phyloP scores from a whole-genome alignment of 2,329 filamentous ascomycete species.

The Proliferodiscus dingleyae region DNA sequence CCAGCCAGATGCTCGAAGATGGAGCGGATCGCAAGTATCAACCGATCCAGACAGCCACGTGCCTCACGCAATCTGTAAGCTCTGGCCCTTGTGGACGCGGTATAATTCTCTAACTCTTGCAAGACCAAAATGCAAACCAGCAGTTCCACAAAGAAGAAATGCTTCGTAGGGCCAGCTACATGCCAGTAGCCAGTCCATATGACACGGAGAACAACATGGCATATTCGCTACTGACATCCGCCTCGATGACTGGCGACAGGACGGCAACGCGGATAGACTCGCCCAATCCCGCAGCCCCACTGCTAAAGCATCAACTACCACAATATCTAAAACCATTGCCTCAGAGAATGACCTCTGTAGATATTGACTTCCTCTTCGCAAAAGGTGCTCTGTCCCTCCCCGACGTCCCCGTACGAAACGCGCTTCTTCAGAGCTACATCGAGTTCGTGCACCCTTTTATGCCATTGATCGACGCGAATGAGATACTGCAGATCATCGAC shows the following conservation, averaged over 20 bases:
- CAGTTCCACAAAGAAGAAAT: slow-evolving; percentile 17
- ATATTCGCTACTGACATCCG: slow-evolving; percentile 21
- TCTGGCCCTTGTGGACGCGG: neutral
- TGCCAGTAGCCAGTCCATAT: slow-evolving; percentile 1
- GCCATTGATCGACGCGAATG: slow-evolving; percentile 71
- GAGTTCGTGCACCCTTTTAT: slow-evolving; percentile 93
- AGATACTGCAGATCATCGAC: slow-evolving; percentile 57
- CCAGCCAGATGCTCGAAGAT: slow-evolving; percentile 21
- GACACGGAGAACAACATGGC: slow-evolving; percentile 15
- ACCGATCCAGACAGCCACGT: slow-evolving; percentile 21
- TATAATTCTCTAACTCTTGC: slow-evolving; percentile 3
- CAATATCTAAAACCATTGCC: slow-evolving; percentile 77
- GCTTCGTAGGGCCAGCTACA: slow-evolving; percentile 17
- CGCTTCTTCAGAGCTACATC: slow-evolving; percentile 74
- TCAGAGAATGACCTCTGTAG: slow-evolving; percentile 69
- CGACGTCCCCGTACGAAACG: slow-evolving; percentile 64
- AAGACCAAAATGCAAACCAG: slow-evolving; percentile 25
- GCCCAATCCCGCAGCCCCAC: neutral
- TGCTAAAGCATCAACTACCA: slow-evolving; percentile 39
- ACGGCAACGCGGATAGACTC: slow-evolving; percentile 20
- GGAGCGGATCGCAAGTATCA: slow-evolving; percentile 20
- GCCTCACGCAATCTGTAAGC: slow-evolving; percentile 31
- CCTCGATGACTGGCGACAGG: slow-evolving; percentile 26
- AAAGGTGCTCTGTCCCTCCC: slow-evolving; percentile 84
- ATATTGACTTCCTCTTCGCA: slow-evolving; percentile 74